Evolutionary conservation across 345 rosid species (phyloP).

Genomic region (Theobroma cacao): DNA sequence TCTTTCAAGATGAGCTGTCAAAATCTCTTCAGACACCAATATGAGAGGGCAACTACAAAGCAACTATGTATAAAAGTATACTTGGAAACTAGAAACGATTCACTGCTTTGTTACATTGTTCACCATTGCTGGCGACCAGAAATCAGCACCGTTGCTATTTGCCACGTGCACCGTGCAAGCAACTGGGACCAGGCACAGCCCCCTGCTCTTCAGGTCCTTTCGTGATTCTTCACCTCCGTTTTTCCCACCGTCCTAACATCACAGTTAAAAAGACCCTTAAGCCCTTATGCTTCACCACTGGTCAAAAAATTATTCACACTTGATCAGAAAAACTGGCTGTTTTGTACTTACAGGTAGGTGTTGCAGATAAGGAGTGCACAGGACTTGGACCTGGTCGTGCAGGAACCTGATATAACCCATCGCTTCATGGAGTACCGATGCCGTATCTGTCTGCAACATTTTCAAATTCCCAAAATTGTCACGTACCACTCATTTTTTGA

Average conservation of each 20-base stretch:
- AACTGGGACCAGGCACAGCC: constrained; percentile 77
- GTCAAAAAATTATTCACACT: too few species aligned
- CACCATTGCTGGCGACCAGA: constrained; percentile 72
- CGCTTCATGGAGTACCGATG: constrained; percentile 93
- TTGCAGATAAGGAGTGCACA: constrained; percentile 77
- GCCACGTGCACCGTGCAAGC: constrained; percentile 62
- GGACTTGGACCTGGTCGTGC: constrained; percentile 90
- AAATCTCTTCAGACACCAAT: not conserved
- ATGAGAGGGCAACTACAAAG: not conserved
- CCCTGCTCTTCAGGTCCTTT: constrained; percentile 67
- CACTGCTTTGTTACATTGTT: constrained; percentile 20
- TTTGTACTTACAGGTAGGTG: constrained; percentile 35
- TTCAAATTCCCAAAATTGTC: constrained; percentile 7
- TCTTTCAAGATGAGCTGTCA: constrained; percentile 8
- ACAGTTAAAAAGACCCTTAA: not conserved
- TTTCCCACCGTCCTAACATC: constrained; percentile 37
- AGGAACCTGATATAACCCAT: constrained; percentile 94
- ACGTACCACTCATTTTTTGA: not conserved
- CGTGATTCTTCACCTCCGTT: constrained; percentile 29
- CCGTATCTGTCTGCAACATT: constrained; percentile 79
- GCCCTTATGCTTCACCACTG: not conserved
- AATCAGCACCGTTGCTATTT: constrained; percentile 76
- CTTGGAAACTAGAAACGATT: not conserved
- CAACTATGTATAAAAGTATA: not conserved
- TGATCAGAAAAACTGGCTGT: not conserved